Conservation (phyloP, 2,329 filamentous ascomycete species). For the Cladophialophora psammophila region DNA sequence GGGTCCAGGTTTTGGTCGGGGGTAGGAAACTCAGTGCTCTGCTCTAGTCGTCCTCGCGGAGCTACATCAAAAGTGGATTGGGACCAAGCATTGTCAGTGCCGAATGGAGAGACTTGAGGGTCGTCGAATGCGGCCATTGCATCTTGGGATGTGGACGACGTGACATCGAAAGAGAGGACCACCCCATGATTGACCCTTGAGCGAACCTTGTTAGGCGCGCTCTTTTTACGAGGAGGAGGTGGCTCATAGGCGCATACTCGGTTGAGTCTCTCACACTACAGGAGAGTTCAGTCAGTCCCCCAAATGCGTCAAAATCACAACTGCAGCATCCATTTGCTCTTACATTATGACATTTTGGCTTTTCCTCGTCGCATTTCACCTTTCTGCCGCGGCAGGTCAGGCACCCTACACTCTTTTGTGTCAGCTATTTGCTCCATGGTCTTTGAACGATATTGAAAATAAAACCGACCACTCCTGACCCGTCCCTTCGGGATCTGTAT, state of each 20-base stretch:
- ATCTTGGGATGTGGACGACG: background rate
- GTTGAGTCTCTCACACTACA: slow-evolving; percentile 9
- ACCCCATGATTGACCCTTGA: background rate
- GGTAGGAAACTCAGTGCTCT: background rate
- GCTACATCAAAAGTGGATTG: background rate
- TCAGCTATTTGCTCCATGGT: background rate
- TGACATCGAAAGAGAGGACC: background rate
- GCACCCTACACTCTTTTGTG: slow-evolving; percentile 11
- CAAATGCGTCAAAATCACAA: no score
- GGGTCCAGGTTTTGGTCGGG: background rate
- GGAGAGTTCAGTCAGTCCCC: slow-evolving; percentile 7
- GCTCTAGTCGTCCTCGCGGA: background rate
- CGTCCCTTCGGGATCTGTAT: no score
- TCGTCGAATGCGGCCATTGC: background rate
- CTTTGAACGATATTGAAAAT: no score
- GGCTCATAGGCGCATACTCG: slow-evolving; percentile 10
- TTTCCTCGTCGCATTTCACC: slow-evolving; percentile 29
- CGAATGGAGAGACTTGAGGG: background rate
- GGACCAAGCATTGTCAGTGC: slow-evolving; percentile 3
- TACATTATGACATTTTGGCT: slow-evolving; percentile 22
- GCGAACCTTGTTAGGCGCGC: background rate
- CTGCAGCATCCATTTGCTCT: background rate
- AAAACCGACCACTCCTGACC: no score
- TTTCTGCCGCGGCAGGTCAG: slow-evolving; percentile 26
- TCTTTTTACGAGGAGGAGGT: background rate